Evolutionary conservation across 2,329 filamentous ascomycete genomes (phyloP), one percentile per base, ranked within the genome.

Genomic region (Pyrenophora seminiperda): DNA sequence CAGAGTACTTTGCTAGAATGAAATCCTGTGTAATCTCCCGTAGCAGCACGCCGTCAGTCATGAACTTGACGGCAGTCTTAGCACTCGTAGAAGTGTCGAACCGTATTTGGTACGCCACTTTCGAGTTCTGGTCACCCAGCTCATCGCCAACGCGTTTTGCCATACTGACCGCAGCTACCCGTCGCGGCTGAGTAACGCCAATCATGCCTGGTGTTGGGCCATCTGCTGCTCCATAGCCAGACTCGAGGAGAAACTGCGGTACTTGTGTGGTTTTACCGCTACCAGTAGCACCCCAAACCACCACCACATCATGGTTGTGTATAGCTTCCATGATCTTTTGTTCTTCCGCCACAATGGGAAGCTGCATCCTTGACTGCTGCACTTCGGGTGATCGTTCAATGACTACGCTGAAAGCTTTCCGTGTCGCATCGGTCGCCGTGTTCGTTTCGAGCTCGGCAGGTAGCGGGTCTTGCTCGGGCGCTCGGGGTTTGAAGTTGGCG

Each of bases 311-410:
- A 70, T 97, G 89, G 68, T 93, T 93, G 73, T 97, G 88, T 40
- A 99, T 91, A 1, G 92, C 91, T 74, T 99, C 94, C 92, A 99
- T 97, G 22, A 99, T 92, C 65, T 88, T 91, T 69, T 99, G 94
- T 73, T 99, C 94, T 71, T 97, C 92, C 1, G 90, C 90, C 1
- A 97, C 91, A 1, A 99, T 90, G 0, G 94, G 94, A 13, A 99
- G 80, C 47, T 89, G 84, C 38, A 95, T 73, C 10, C 94, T 85
- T 9, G 87, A 84, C 39, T 87, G 83, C 69, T 97, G 90, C 17
- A 97, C 88, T 14, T 88, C 86, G 4, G 85, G 76, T 0, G 83
- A 77, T 49, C 94, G 84, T 31, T 83, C 76, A 2, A 97, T 86
- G 1, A 83, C 73, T 1, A 97, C 87, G 53, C 86, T 88, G 68